Percentiles rank a stretch among this genome's conserved stretches.
These are phyloP conservation scores for Zoysia pacifica DNA, from an alignment of 176 grass and related monocot species.

Conservation along the genomic window DNA sequence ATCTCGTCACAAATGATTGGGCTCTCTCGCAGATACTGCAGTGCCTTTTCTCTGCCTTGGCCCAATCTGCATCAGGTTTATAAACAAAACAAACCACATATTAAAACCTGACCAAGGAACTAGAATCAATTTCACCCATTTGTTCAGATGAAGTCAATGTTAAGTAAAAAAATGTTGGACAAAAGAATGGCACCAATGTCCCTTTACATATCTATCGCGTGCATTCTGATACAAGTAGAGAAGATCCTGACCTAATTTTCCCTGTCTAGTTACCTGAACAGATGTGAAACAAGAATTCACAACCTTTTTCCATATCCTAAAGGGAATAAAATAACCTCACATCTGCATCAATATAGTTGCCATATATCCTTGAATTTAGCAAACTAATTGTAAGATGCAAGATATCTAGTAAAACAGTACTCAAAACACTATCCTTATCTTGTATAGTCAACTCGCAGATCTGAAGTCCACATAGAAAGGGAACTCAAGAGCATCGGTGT, in stretches of 20 bases:
- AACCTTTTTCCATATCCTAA: background rate
- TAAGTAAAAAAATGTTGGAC: background rate
- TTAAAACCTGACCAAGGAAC: conserved; percentile 15
- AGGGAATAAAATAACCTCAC: background rate
- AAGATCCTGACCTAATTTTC: background rate
- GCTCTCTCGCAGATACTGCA: conserved; percentile 84
- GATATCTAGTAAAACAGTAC: background rate
- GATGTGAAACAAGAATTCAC: background rate
- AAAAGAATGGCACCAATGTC: background rate
- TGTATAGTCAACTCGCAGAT: conserved; percentile 10
- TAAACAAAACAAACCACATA: conserved; percentile 13
- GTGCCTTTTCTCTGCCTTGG: conserved; percentile 89
- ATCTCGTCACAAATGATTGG: conserved; percentile 67
- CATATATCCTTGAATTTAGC: background rate
- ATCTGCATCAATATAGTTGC: background rate
- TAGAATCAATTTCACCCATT: background rate
- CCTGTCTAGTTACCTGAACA: background rate
- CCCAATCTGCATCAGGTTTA: conserved; percentile 57
- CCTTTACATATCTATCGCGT: background rate
- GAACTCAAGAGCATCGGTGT: conserved; percentile 6
- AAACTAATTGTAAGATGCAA: background rate
- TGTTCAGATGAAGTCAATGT: background rate
- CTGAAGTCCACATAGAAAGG: conserved; percentile 25
- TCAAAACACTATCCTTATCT: conserved; percentile 5
- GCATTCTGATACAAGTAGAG: background rate